Percentiles rank a stretch among this genome's conserved stretches.
phyloP scores from a whole-genome alignment of 345 rosid genomes.

The Orychophragmus violaceus region DNA sequence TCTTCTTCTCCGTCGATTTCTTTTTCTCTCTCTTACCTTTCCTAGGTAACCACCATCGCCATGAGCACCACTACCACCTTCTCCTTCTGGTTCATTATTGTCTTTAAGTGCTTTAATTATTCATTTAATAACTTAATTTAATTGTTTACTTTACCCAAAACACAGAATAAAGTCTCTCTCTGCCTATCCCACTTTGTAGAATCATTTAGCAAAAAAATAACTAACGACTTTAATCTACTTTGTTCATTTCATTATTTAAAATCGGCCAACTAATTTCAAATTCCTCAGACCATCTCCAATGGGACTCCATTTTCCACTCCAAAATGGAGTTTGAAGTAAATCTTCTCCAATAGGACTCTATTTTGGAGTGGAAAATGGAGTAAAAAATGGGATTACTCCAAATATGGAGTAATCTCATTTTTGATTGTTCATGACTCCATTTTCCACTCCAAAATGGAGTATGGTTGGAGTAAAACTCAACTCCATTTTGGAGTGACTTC shows the following conservation, averaged over 20 bases:
- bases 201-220: neutral
- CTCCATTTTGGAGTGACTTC: too few relatives aligned
- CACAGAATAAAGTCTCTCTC: slow-evolving; percentile 19
- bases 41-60: slow-evolving; percentile 24
- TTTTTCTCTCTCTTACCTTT: neutral
- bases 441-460: too few relatives aligned
- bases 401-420: too few relatives aligned
- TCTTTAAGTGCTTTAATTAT: slow-evolving; percentile 20
- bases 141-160: slow-evolving; percentile 22
- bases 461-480: too few relatives aligned
- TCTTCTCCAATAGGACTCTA: too few relatives aligned
- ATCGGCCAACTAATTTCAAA: neutral
- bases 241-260: neutral
- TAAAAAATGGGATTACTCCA: too few relatives aligned
- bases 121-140: slow-evolving; percentile 10
- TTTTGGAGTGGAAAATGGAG: too few relatives aligned
- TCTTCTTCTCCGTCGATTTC: neutral
- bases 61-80: slow-evolving; percentile 21
- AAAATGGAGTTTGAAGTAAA: too few relatives aligned
- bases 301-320: too few relatives aligned
- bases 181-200: slow-evolving; percentile 12
- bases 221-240: too few relatives aligned
- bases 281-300: too few relatives aligned
- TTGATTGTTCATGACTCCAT: too few relatives aligned
- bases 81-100: slow-evolving; percentile 16